Percentiles rank a stretch among this genome's conserved stretches.
phyloP scores from a whole-genome alignment of 345 rosid genomes.

The Citrus glauca region DNA sequence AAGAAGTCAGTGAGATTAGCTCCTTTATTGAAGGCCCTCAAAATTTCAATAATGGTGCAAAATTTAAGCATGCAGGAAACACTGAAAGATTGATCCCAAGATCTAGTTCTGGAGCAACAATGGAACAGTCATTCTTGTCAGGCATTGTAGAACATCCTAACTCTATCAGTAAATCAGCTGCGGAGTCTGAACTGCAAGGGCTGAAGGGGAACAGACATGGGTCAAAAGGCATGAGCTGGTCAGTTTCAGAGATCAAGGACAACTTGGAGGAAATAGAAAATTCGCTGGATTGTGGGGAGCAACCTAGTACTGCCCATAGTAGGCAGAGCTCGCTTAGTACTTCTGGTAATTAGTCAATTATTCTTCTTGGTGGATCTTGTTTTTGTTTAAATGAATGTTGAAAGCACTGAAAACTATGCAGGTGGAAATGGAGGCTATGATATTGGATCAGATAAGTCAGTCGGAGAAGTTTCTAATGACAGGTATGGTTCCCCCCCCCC shows the following conservation, averaged over 20 bases:
- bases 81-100: conserved; percentile 21
- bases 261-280: conserved; percentile 34
- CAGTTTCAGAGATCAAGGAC: conserved; percentile 33
- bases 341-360: conserved; percentile 28
- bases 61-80: conserved; percentile 15
- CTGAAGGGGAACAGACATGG: conserved; percentile 26
- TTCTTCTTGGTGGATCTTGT: background rate
- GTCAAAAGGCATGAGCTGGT: conserved; percentile 27
- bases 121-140: conserved; percentile 29
- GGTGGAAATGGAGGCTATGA: conserved; percentile 38
- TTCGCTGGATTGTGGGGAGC: conserved; percentile 25
- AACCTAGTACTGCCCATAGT: conserved; percentile 27
- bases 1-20: conserved; percentile 26
- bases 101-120: conserved; percentile 29
- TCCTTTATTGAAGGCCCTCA: conserved; percentile 23
- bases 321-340: conserved; percentile 30
- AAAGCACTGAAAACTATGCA: conserved; percentile 20
- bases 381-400: conserved; percentile 1
- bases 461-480: conserved; percentile 39
- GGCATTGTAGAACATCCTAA: conserved; percentile 27
- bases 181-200: conserved; percentile 26
- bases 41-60: conserved; percentile 16
- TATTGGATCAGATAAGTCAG: conserved; percentile 28
- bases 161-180: conserved; percentile 23
- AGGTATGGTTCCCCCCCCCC: conserved; percentile 27